phyloP scores from a whole-genome alignment of 2,329 filamentous ascomycete species.

The Penicillium sp. region DNA sequence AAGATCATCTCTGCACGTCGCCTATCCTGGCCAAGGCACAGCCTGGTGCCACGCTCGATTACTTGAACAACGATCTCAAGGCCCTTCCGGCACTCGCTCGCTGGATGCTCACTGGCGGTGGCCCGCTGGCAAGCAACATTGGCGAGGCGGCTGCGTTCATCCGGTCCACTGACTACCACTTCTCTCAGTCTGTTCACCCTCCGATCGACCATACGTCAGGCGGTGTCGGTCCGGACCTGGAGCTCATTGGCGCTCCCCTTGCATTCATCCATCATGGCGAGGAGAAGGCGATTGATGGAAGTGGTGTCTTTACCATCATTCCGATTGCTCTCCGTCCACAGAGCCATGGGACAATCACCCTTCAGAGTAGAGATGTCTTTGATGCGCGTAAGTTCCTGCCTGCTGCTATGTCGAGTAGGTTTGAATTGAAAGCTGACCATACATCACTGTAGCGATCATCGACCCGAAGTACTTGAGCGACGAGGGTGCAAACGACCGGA shows the following conservation, averaged over 20 bases:
- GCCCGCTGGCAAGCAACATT: constrained; percentile 21
- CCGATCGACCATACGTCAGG: constrained; percentile 16
- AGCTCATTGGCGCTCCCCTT: constrained; percentile 20
- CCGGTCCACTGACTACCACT: constrained; percentile 16
- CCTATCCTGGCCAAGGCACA: constrained; percentile 23
- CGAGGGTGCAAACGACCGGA: constrained; percentile 17
- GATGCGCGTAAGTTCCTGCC: constrained; percentile 17
- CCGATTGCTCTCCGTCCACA: constrained; percentile 21
- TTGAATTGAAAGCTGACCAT: background rate
- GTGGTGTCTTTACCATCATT: constrained; percentile 11
- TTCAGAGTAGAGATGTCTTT: constrained; percentile 21
- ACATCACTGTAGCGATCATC: constrained; percentile 15
- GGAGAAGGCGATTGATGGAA: constrained; percentile 13
- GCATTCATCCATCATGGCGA: constrained; percentile 24
- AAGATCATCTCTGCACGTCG: constrained; percentile 22
- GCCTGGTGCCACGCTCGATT: constrained; percentile 20
- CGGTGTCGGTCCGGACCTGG: constrained; percentile 13
- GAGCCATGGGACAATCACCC: constrained; percentile 20
- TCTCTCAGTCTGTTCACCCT: constrained; percentile 6
- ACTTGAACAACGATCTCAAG: constrained; percentile 15
- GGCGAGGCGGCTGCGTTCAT: constrained; percentile 24
- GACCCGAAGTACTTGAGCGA: constrained; percentile 23
- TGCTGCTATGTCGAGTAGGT: background rate
- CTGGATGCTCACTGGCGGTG: constrained; percentile 20
- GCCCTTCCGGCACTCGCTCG: constrained; percentile 18